These are phyloP conservation scores for Naganishia onofrii DNA, from an alignment of 768 basidiomycete genomes.

Conservation along the genomic window DNA sequence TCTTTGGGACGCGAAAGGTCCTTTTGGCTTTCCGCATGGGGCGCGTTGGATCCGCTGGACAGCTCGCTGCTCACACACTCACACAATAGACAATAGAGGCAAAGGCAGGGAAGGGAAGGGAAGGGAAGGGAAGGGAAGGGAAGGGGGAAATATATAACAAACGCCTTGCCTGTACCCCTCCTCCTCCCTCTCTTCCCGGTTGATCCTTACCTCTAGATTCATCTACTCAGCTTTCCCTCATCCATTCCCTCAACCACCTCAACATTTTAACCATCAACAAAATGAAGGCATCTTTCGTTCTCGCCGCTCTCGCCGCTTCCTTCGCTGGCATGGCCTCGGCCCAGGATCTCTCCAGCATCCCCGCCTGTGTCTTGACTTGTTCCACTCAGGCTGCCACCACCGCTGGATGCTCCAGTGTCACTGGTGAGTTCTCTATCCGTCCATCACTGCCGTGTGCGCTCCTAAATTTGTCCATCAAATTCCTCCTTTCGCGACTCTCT, in stretches of 20 bases:
- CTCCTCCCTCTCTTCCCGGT: neutral
- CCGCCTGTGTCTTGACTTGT: slow-evolving; percentile 43
- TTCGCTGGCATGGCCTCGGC: slow-evolving; percentile 34
- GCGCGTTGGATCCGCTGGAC: neutral
- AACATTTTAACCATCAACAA: slow-evolving; percentile 18
- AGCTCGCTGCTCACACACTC: no score
- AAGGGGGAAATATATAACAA: neutral
- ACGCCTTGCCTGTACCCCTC: neutral
- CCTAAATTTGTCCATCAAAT: neutral
- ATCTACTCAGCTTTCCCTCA: neutral
- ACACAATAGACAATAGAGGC: neutral
- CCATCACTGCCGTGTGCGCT: neutral
- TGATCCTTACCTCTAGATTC: neutral
- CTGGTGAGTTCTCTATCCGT: slow-evolving; percentile 34
- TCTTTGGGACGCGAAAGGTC: neutral
- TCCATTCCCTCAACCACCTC: neutral
- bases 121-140: no score
- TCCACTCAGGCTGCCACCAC: slow-evolving; percentile 39
- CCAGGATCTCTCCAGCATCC: slow-evolving; percentile 36
- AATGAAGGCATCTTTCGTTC: slow-evolving; percentile 38
- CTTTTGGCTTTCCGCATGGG: neutral
- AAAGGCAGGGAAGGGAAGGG: no score
- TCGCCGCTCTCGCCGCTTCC: slow-evolving; percentile 32
- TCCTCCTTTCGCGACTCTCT: no score
- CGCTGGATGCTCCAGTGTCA: slow-evolving; percentile 38